phyloP scores from a whole-genome alignment of 2,329 filamentous ascomycete genomes.

The Pleurostoma richardsiae region DNA sequence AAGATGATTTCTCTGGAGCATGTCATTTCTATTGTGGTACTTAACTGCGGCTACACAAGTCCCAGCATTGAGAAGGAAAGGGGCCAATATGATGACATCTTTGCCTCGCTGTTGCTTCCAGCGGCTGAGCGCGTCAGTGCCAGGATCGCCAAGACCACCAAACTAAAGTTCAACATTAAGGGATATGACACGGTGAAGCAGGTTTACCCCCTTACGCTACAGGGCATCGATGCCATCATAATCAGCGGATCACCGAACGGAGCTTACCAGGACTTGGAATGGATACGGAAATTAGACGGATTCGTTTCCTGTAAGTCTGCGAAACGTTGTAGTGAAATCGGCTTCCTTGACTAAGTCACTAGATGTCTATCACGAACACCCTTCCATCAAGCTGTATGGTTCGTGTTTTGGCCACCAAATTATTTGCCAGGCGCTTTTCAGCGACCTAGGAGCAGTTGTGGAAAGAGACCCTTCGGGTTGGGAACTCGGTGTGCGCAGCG shows the following conservation, averaged over 20 bases:
- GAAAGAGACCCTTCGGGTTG: slow-evolving; percentile 20
- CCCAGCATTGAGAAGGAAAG: background rate
- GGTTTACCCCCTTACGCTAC: slow-evolving; percentile 20
- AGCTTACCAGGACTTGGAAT: slow-evolving; percentile 20
- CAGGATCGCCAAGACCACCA: background rate
- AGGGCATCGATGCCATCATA: slow-evolving; percentile 27
- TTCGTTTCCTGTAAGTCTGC: slow-evolving; percentile 12
- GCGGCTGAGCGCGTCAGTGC: background rate
- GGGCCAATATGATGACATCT: background rate
- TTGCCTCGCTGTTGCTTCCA: background rate
- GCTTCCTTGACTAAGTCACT: background rate
- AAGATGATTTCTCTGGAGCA: background rate
- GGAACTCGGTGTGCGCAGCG: slow-evolving; percentile 23
- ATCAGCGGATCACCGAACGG: slow-evolving; percentile 29
- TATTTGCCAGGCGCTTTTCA: slow-evolving; percentile 29
- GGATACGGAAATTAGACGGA: slow-evolving; percentile 12
- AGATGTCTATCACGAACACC: slow-evolving; percentile 17
- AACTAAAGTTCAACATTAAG: background rate
- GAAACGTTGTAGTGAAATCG: too few species aligned
- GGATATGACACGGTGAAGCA: background rate
- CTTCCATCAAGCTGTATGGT: slow-evolving; percentile 30
- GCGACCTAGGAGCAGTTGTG: slow-evolving; percentile 16
- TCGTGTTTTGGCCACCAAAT: slow-evolving; percentile 38
- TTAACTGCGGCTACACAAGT: background rate
- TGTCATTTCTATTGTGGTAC: background rate